Evolutionary conservation across 1,139 yeast genomes (phyloP), one percentile per base, ranked within the genome.

Genomic region (Magnusiomyces magnusii): DNA sequence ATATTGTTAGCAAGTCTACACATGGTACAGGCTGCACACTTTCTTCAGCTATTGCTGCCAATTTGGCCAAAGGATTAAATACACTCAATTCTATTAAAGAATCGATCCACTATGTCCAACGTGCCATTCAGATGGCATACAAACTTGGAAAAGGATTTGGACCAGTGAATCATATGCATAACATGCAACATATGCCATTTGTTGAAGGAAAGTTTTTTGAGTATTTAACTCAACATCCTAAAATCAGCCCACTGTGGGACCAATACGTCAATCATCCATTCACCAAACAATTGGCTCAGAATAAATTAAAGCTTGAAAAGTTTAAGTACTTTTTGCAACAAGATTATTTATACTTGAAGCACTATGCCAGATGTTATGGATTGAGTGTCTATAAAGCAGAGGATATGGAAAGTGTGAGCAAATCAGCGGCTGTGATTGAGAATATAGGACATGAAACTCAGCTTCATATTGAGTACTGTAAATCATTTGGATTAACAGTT

Each of bases 21-120:
- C 97, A 91, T 70, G 97, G 97, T 10, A 89, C 97, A 1, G 97
- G 97, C 0, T 91, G 97, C 71, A 87, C 97, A 0, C 75, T 91
- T 56, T 84, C 96, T 0, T 84, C 96, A 1, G 80, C 96, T 0
- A 86, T 91, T 65, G 86, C 95, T 0, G 83, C 95, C 1, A 84
- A 87, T 65, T 65, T 89, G 54, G 92, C 96, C 1, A 41, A 52
- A 23, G 47, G 47, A 3, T 63, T 67, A 41, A 47, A 75, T 0
- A 66, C 87, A 10, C 64, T 67, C 1, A 77, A 76, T 2, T 76
- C 96, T 0, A 79, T 87, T 7, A 76, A 77, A 7, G 73, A 79
- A 27, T 81, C 86, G 0, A 80, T 88, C 58, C 80, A 80, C 62
- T 91, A 81, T 66, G 84, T 89, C n/a, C 91, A 85, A 65, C 76